Base-by-base conservation (phyloP, 306 rosid genomes). In the Purshia tridentata region DNA sequence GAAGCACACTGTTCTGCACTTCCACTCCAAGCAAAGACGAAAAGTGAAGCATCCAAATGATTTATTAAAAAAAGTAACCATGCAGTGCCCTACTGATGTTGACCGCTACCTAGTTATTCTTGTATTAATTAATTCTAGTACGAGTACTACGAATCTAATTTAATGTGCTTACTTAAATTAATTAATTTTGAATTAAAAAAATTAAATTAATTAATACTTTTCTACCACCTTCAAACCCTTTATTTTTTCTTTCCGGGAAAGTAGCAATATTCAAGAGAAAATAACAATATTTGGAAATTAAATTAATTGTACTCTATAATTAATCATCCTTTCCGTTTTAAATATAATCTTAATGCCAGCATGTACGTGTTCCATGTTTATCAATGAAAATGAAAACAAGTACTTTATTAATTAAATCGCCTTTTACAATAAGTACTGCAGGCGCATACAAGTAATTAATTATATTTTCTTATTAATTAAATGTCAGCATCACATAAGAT, bases 1-100 rank as follows among this genome's bases (percentile, higher is more conserved):
- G 11, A 41, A 70, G 22, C 48, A 51, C 18, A 35, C 29, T 79
- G 75, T 51, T 67, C 73, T 50, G 62, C 76, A 52, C 72, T 63
- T 74, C 73, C 62, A 69, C 70, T 44, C 29, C 54, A 70, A 78
- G 80, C 44, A 74, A 63, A 74, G 50, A 65, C 69, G 20, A 56
- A 78, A 67, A 22, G 41, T n/a, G 6, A 22, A 23, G 18, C 54
- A 22, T 13, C 46, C 39, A 66, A 47, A 37, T 62, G 65, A 57
- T 54, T 40, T 42, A 78, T 78, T 42, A 29, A 73, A 73, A 77
- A 58, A 47, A 20, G 63, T 18, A 48, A 73, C 53, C 48, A 60
- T 37, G 19, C n/a, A 9, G 39, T 63, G 63, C 60, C 53, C 29
- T 39, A 73, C 61, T 18, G 67, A 41, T 41, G 40, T 55, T 48